Evolutionary conservation across 345 rosid species (phyloP), one percentile per base, ranked within the genome.

Genomic region (Diplotaxis tenuifolia): DNA sequence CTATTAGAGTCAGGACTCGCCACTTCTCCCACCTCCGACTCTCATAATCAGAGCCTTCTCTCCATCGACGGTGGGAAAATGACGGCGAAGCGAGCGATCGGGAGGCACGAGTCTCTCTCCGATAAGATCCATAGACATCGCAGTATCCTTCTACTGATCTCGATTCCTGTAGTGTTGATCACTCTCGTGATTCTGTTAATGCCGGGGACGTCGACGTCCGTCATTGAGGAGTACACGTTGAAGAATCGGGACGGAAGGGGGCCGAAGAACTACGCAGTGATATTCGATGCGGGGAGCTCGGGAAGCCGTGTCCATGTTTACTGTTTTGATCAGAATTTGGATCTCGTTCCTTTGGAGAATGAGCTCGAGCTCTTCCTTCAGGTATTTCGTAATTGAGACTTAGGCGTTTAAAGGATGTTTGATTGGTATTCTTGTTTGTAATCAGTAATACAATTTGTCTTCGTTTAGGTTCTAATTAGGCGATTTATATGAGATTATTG

Each of bases 291-390:
- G 11, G 98, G 99, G 0, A 95, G 99, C 71, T 92, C 99, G 10
- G 99, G 98, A 16, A 95, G 99, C 74, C 85, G 99, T n/a, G 99
- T 95, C 25, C 99, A 95, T 65, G 99, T 95, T 54, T 95, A 70
- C 62, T 95, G 96, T 73, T 95, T 95, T 25, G 96, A 95, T 81
- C 86, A 72, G 52, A 88, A 92, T 75, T 73, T 87, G 85, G 96
- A 95, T 95, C 99, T 95, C 32, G 82, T 95, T 67, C 96, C 95
- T 20, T 84, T 95, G 34, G 99, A 88, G 18, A 75, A 83, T 66
- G 96, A 86, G 73, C 96, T 95, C 76, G 99, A 95, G 92, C 92
- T 95, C 66, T 95, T 92, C 70, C 52, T 80, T 9, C 86, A 87
- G 86, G 97, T 91, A 70, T 31, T 53, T 68, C 68, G 7, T 29